Base-by-base conservation (phyloP, 495 filamentous ascomycete genomes). In the Evansstolkia leycettana region DNA sequence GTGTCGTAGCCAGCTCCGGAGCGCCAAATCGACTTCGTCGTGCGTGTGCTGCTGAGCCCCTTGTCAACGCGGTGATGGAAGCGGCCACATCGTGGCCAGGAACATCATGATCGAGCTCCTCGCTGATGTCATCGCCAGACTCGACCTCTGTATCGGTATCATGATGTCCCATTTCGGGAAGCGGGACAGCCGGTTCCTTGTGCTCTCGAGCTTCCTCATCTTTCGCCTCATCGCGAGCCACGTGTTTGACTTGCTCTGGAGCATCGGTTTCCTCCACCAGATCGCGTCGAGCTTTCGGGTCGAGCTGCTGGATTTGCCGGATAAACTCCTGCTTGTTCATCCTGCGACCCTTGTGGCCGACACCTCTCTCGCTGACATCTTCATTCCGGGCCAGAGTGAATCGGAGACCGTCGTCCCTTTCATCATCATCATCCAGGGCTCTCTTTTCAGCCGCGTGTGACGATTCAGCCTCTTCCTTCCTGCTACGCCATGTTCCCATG, bases 321-420 rank as follows among this genome's bases (percentile, higher is more conserved):
- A 96, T 80, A 58, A 99, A 96, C 48, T 95, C 84, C 5, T 81
- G 75, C 55, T 94, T 94, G 51, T 73, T 90, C 81, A 96, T 75
- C 8, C 80, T 75, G 13, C 81, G 78, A 14, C 84, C 82, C 39
- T 62, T 60, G 35, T 62, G 51, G 31, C 47, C 34, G 5, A 60
- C 51, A 13, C 61, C 64, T 5, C 48, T 37, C 32, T 49, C 41
- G 18, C 37, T 46, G 19, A 59, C 46, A 12, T 52, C 52, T 18
- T 45, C 43, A 38, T 54, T 57, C 17, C 62, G 48, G 6, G 63
- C 58, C 37, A 98, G 76, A 3, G 82, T 94, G 60, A 95, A 96
- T 31, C 93, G 82, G 37, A 95, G 79, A 27, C 76, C 68, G 25
- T 78, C 73, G 48, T 94, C 87, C 34, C 87, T 76, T 1, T 74